Base-by-base conservation (phyloP, 2,329 filamentous ascomycete genomes). In the Fusarium citri region DNA sequence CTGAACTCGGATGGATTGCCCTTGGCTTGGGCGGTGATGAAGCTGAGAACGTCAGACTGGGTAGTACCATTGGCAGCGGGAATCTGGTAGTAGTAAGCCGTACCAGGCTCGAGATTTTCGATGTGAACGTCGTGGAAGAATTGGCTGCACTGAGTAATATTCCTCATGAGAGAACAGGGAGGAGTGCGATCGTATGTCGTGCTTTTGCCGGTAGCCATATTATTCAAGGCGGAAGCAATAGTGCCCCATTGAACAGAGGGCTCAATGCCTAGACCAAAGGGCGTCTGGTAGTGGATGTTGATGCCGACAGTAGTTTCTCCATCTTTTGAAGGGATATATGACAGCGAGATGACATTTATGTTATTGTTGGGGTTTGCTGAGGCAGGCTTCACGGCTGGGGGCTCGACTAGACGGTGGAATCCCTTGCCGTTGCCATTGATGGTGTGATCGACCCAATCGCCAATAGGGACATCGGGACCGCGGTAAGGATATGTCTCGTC, bases 51-150 rank as follows among this genome's bases (percentile, higher is more conserved):
- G 7, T 9, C 3, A 8, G 57, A 60, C 1, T 11, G 2, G 0
- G 57, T 48, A 8, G 57, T 60, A 2, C 42, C 34, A 0, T 60
- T 60, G 1, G n/a, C 12, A 3, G 57, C 42, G 0, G 31, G 22
- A 6, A 60, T 60, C 4, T 48, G 53, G 4, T 60, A 60, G 7
- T 42, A 60, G 4, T 60, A 60, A 1, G 14, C 58, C 8, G 53
- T 60, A 0, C 53, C 42, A 0, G 57, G 53, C 0, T 23, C 23
- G 8, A 60, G 42, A 0, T 26, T 0, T 9, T 58, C 57, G 1
- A 60, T 60, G 3, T 58, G 53, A 2, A 58, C 26, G 6, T 58
- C 22, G 26, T 60, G 53, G 2, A 60, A 60, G 31, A 60, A 60
- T 4, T 60, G 42, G 2, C 53, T 60, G 34, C 57, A 60, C 14